Base-by-base conservation (phyloP, 495 filamentous ascomycete species). In the Pyrenula aspistea region DNA sequence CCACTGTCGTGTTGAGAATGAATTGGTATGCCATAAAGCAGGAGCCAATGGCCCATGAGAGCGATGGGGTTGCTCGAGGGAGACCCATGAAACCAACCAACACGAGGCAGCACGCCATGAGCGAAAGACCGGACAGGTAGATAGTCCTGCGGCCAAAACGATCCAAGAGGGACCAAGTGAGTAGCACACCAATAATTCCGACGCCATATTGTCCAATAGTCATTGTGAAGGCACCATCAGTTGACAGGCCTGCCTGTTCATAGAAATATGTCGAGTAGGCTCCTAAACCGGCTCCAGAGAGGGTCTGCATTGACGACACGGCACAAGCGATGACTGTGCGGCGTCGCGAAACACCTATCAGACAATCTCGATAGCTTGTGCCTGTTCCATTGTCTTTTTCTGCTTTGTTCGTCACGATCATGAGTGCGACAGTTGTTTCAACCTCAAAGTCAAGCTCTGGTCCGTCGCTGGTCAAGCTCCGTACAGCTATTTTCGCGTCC, bases 231-330 rank as follows among this genome's bases (percentile, higher is more conserved):
- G 87, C 77, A 25, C 75, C 72, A 24, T 66, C 61, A 2, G 66
- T 60, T 25, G 64, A 56, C 15, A 89, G 77, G 0, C 87, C 87
- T 2, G 87, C 87, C 57, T 85, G 82, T 48, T 78, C 72, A 54
- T 87, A 78, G 74, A 89, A 90, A 63, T 88, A 83, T 21, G 82
- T 85, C 1, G 82, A 82, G 60, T 85, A 85, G 57, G 84, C 84
- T 48, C 78, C 83, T 63, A 88, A 84, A 11, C 78, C 75, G 62
- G 80, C 81, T 51, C 84, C 84, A 60, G 74, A 76, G 2, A 87
- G 65, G 51, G 81, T 84, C 63, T 88, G 84, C 57, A 86, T 85
- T 3, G 79, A 81, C 82, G 83, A 88, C 49, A 79, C 73, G 72
- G 80, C 76, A 61, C 75, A 79, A 21, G 78, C 73, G 59, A 84